Percentiles rank a stretch among this genome's conserved stretches.
phyloP scores from a whole-genome alignment of 345 rosid genomes.

The Salix brachista region DNA sequence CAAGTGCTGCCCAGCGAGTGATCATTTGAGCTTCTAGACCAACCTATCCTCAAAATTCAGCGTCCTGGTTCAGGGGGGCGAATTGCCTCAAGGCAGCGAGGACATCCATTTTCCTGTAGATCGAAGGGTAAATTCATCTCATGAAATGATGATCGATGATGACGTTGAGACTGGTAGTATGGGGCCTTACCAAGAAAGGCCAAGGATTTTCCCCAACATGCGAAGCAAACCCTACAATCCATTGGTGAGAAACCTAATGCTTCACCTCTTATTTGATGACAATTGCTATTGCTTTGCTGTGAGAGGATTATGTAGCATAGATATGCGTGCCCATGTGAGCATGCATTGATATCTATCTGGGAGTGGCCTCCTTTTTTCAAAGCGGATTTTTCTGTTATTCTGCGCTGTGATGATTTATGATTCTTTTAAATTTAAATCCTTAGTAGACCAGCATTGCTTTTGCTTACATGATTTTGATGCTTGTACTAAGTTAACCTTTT shows the following conservation, averaged over 20 bases:
- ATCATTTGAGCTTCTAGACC: too few relatives aligned
- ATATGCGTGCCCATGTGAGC: not conserved
- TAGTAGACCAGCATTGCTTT: not conserved
- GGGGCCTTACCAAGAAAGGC: slow-evolving; percentile 72
- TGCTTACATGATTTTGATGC: not conserved
- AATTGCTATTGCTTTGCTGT: not conserved
- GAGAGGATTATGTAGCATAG: not conserved
- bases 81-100: slow-evolving; percentile 40
- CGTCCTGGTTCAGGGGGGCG: slow-evolving; percentile 21
- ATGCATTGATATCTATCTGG: not conserved
- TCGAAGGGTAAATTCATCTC: slow-evolving; percentile 50
- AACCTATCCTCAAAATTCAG: slow-evolving; percentile 33
- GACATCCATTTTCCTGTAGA: slow-evolving; percentile 27
- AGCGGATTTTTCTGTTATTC: not conserved
- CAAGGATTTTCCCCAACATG: slow-evolving; percentile 88
- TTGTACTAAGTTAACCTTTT: not conserved
- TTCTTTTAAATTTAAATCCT: not conserved
- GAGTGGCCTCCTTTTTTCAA: not conserved
- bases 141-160: slow-evolving; percentile 76
- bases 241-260: slow-evolving; percentile 38
- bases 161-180: slow-evolving; percentile 74
- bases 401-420: not conserved
- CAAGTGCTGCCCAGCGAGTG: too few relatives aligned
- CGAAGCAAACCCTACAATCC: slow-evolving; percentile 78
- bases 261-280: not conserved